Base-by-base conservation (phyloP, 768 basidiomycete species). In the Pleurotus platypus region DNA sequence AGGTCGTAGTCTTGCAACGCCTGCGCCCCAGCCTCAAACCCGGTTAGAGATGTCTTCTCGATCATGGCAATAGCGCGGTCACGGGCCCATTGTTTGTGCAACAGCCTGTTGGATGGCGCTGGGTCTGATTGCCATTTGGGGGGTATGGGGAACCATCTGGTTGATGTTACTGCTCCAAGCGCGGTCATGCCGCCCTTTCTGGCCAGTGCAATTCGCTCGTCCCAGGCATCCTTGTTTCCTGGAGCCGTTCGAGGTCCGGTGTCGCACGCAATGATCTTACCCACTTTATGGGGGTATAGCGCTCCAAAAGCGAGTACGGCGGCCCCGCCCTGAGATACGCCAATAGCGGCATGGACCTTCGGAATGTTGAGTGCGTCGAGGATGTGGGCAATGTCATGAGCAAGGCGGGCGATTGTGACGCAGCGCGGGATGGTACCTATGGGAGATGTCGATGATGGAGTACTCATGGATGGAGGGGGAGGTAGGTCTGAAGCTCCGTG, bases 321-420 rank as follows among this genome's bases (percentile, higher is more conserved):
- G 5, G 80, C 78, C 0, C 81, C 82, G 0, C 82, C 82, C 58
- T 82, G 80, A 1, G 79, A 81, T 5, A 81, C 82, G 13, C 81
- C 82, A 24, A 83, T 76, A 18, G 82, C 65, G 15, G 75, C 64
- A 46, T 79, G 75, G 20, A 78, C 72, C 5, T 64, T 70, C 0
- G 70, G 62, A 18, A 80, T 74, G 2, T 61, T 56, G 5, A 78
- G 67, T 4, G 60, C 62, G 3, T 68, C 50, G 40, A 82, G 69
- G 20, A 81, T 64, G 39, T 67, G 59, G 0, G 69, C 67, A 11
- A 82, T 76, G 61, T 82, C 80, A 30, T 72, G 69, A 6, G 80
- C 78, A 16, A 81, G 73, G 35, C 73, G 67, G 0, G 73, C 70
- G 46, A 81, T 82, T 0, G 77, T 78, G 18, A 61, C 74, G 66